Percentiles rank a stretch among this genome's conserved stretches.
Conservation (phyloP, 2,329 filamentous ascomycete genomes). For the Geosmithia morbida region DNA sequence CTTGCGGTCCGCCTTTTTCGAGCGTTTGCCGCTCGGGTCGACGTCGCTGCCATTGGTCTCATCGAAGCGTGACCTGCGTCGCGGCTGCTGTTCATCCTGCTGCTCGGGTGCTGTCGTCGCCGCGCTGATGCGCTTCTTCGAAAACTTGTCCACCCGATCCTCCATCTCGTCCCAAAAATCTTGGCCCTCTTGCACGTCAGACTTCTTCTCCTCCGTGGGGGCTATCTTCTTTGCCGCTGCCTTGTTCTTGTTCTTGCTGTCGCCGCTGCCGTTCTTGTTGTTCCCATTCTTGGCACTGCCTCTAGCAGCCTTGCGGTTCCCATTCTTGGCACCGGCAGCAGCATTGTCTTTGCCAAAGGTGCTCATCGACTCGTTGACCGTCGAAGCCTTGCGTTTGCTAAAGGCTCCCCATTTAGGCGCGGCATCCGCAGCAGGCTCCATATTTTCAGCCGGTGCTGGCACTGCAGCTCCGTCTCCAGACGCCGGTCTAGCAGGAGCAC, state of each 20-base stretch:
- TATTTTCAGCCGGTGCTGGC: neutral
- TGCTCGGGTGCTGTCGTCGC: neutral
- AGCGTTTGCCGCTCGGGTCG: neutral
- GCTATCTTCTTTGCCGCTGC: neutral
- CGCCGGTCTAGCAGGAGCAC: neutral
- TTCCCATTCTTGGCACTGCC: neutral
- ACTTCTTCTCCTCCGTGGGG: neutral
- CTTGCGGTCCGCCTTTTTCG: conserved; percentile 4
- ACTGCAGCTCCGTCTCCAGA: conserved; percentile 3
- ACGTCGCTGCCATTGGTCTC: neutral
- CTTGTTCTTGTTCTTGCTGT: no score
- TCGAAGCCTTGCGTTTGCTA: conserved; percentile 7
- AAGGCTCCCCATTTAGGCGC: conserved; percentile 9
- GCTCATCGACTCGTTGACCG: neutral
- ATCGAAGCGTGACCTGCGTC: conserved; percentile 16
- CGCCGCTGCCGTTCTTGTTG: neutral
- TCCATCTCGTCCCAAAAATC: conserved; percentile 13
- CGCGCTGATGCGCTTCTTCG: neutral
- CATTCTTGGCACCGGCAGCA: neutral
- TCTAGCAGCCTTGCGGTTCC: neutral
- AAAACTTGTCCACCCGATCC: neutral
- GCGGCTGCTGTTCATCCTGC: conserved; percentile 6
- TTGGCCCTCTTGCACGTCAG: conserved; percentile 1
- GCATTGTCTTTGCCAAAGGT: neutral
- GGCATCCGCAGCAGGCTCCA: neutral